These are phyloP conservation scores for Rhodosorus marinus DNA, from an alignment of 23 red algal genomes.

Conservation along the genomic window DNA sequence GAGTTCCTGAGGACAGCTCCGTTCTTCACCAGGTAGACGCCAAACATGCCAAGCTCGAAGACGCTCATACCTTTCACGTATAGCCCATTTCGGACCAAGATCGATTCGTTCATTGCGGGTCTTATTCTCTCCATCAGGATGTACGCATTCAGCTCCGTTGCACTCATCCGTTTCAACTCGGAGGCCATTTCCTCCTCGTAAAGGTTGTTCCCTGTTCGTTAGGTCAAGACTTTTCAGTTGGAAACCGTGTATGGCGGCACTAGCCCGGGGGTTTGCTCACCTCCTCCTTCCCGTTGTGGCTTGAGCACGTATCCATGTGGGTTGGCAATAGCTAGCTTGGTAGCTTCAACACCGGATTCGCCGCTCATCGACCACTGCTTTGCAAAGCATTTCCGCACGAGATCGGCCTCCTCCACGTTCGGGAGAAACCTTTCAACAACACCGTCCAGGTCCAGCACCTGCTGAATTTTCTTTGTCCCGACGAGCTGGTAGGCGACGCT, in stretches of 20 bases:
- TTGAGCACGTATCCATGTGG: constrained; percentile 67
- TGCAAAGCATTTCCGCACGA: constrained; percentile 51
- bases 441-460: constrained; percentile 33
- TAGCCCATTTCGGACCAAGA: constrained; percentile 38
- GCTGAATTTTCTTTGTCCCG: constrained; percentile 97
- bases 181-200: constrained; percentile 29
- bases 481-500: constrained; percentile 65
- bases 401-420: constrained; percentile 3
- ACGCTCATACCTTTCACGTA: constrained; percentile 8
- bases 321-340: constrained; percentile 22
- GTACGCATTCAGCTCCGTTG: constrained; percentile 23
- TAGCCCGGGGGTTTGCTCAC: no score
- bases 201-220: constrained; percentile 92
- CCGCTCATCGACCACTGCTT: constrained; percentile 31
- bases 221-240: no score
- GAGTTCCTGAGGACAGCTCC: constrained; percentile 19
- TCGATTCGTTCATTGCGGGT: constrained; percentile 25
- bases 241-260: no score
- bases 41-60: constrained; percentile 82
- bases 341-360: constrained; percentile 1
- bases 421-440: constrained; percentile 40
- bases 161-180: constrained; percentile 12
- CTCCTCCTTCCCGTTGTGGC: constrained; percentile 94
- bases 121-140: constrained; percentile 81
- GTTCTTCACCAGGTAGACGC: constrained; percentile 17